Evolutionary conservation across 768 basidiomycete species (phyloP).

Genomic region (Rhizopogon salebrosus): DNA sequence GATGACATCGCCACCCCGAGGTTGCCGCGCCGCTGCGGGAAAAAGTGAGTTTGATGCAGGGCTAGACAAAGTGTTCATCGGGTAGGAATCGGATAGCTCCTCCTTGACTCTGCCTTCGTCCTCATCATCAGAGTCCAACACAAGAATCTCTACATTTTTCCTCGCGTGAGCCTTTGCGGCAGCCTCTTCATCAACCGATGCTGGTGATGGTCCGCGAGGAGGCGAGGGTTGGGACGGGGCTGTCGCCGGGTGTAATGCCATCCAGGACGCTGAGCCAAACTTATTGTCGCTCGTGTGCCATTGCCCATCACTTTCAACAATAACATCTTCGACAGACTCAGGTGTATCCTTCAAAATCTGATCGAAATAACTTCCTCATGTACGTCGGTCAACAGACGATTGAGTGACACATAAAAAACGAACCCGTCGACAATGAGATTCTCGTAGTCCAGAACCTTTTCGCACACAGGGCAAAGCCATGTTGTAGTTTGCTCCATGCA

Average conservation of each 20-base stretch:
- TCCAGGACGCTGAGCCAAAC: slow-evolving; percentile 73
- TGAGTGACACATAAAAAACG: slow-evolving; percentile 14
- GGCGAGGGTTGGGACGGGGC: slow-evolving; percentile 15
- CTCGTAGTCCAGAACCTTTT: slow-evolving; percentile 66
- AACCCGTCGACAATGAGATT: slow-evolving; percentile 93
- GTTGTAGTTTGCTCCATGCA: slow-evolving; percentile 97
- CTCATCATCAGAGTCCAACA: slow-evolving; percentile 69
- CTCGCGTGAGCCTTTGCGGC: slow-evolving; percentile 39
- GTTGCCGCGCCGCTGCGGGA: slow-evolving; percentile 22
- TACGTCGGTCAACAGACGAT: background rate
- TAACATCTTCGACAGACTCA: slow-evolving; percentile 83
- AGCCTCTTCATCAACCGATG: slow-evolving; percentile 24
- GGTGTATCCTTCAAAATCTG: slow-evolving; percentile 75
- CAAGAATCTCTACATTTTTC: slow-evolving; percentile 53
- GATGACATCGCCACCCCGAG: slow-evolving; percentile 54
- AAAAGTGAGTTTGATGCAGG: slow-evolving; percentile 24
- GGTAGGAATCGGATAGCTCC: slow-evolving; percentile 64
- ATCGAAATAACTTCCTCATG: slow-evolving; percentile 68
- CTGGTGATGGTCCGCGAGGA: slow-evolving; percentile 22
- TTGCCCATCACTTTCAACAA: slow-evolving; percentile 90
- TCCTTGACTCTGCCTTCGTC: slow-evolving; percentile 72
- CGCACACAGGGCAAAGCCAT: slow-evolving; percentile 93
- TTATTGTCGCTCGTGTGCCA: slow-evolving; percentile 94
- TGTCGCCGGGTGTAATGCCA: slow-evolving; percentile 42
- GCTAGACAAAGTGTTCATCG: slow-evolving; percentile 38